Evolutionary conservation across 2,329 filamentous ascomycete genomes (phyloP), one percentile per base, ranked within the genome.

Genomic region (Exophiala xenobiotica): DNA sequence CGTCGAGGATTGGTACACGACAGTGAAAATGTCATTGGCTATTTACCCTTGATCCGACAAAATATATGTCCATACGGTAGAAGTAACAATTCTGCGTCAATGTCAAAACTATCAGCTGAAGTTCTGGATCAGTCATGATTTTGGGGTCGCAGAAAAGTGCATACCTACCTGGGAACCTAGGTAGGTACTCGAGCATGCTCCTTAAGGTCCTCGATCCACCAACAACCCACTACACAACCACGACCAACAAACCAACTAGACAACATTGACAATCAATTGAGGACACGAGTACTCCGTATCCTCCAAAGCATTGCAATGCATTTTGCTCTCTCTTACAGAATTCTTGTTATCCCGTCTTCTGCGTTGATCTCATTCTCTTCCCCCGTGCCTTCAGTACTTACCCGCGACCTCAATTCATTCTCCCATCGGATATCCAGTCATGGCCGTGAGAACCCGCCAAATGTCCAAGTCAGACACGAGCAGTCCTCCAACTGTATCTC

Each of bases 191-290:
- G n/a, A n/a, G n/a, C n/a, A n/a, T n/a, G n/a, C 5, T 35, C n/a
- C 27, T 46, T 46, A 46, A 46, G 42, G 42, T 46, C 42, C 42
- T 46, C 42, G 24, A 46, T 46, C 29, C 27, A 33, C 42, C 37
- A 39, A 19, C 18, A 9, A 20, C 20, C 16, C 16, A 9, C 37
- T 6, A 12, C 14, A 6, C 6, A 39, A 46, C 27, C 6, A 14
- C 11, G 40, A 23, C 18, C 23, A n/a, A 3, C 22, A 23, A 29
- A 44, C 24, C 26, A 45, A 22, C 8, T 23, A 14, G 9, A 9
- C 3, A 6, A 23, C 6, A 20, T 39, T 45, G 19, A 9, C 29
- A 12, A 11, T 22, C 20, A n/a, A 24, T 8, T 22, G 18, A 4
- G 24, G 20, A 22, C n/a, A n/a, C n/a, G n/a, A n/a, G n/a, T n/a